Percentiles rank a stretch among this genome's conserved stretches.
phyloP scores from a whole-genome alignment of 495 filamentous ascomycete species.

The Lasiosphaeriaceae sp. region DNA sequence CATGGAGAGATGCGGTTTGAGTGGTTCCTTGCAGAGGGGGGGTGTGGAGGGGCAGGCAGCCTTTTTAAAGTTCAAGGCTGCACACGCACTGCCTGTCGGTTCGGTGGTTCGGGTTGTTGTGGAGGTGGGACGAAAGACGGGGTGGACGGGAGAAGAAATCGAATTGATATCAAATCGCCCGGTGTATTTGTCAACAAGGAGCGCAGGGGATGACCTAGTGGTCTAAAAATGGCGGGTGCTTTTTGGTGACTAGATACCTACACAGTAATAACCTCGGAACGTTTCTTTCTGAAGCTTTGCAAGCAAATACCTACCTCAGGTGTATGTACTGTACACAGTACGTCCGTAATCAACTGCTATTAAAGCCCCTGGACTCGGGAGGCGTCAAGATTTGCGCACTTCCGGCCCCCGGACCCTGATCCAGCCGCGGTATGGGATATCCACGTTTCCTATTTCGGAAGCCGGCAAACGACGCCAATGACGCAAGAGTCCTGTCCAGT shows the following conservation, averaged over 20 bases:
- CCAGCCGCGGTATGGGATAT: slow-evolving; percentile 8
- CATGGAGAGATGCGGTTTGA: slow-evolving; percentile 47
- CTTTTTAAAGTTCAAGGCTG: slow-evolving; percentile 11
- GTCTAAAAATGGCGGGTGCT: too few species aligned
- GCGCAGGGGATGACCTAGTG: too few species aligned
- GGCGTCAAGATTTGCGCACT: not conserved
- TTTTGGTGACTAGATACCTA: too few species aligned
- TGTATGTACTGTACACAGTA: too few species aligned
- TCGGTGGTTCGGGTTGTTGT: not conserved
- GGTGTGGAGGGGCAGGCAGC: slow-evolving; percentile 5
- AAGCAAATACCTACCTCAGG: too few species aligned
- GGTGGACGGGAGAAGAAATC: not conserved
- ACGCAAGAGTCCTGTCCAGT: not conserved
- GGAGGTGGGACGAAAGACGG: not conserved
- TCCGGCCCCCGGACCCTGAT: too few species aligned
- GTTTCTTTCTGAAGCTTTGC: too few species aligned
- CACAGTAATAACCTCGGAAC: too few species aligned
- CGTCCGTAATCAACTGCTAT: too few species aligned
- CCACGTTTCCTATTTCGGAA: slow-evolving; percentile 10
- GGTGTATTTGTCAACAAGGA: slow-evolving; percentile 3
- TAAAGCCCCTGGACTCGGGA: not conserved
- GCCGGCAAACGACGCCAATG: not conserved
- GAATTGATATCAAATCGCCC: not conserved
- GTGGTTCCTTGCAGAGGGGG: slow-evolving; percentile 15
- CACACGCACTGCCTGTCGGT: too few species aligned